Evolutionary conservation across 352 stramenopile species (phyloP), one percentile per base, ranked within the genome.

Genomic region (Phytophthora ramorum): DNA sequence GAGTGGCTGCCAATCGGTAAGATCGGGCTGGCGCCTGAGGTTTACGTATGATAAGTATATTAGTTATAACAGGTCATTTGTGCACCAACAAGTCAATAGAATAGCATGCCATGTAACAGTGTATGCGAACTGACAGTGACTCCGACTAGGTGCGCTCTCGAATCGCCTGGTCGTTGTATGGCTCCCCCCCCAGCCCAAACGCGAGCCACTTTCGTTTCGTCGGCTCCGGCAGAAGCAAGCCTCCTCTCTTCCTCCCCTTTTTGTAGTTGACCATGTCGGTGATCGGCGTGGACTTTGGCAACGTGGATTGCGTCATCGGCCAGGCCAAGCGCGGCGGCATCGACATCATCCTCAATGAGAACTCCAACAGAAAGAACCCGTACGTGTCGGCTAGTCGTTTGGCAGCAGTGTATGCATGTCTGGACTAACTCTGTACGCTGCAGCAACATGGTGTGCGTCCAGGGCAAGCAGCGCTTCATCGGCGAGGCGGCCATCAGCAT

Each of bases 271-370:
- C 17, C 63, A 99, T 98, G 96, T 98, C 95, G 65, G 97, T 99
- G 61, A 97, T 99, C 73, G 97, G 97, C 63, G 83, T 99, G 65
- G 97, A 99, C 83, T 98, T 99, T 72, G 97, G 97, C 60, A 98
- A 97, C 76, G 86, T 97, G 58, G 96, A 98, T 75, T 97, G 93
- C 76, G 90, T 99, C 38, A 98, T 99, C 59, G 96, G 93, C 48
- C 93, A 98, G 70, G 97, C 96, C 56, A 98, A 98, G 69, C 89
- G 97, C 67, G 97, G 97, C 71, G 97, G 97, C 71, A 97, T 99
- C 57, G 97, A 99, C 83, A 98, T 99, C 50, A 98, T 99, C 87
- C 85, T 99, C 32, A 99, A 99, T 90, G 98, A 99, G 71, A 98
- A 98, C 78, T 99, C 95, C 49, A 99, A 99, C 80, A 88, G 98